Evolutionary conservation across 495 filamentous ascomycete species (phyloP).

Genomic region (Pseudomonodictys pantanalensis): DNA sequence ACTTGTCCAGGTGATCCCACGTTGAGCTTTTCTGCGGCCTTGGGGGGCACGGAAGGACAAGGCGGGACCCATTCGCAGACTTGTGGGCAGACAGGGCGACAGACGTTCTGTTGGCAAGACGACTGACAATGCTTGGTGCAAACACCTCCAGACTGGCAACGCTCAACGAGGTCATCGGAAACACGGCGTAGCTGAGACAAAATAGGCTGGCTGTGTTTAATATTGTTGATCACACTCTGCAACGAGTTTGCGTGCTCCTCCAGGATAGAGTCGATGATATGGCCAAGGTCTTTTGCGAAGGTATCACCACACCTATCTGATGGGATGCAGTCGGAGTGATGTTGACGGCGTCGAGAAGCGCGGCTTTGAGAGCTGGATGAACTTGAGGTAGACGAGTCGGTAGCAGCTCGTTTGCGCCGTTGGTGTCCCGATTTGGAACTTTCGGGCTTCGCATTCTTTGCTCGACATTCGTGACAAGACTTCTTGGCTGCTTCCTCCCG

Average conservation of each 20-base stretch:
- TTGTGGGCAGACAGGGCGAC: background rate
- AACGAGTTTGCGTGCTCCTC: constrained; percentile 32
- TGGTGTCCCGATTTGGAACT: background rate
- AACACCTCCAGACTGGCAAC: background rate
- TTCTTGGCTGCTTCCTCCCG: constrained; percentile 4
- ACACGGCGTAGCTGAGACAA: constrained; percentile 26
- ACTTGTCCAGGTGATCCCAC: constrained; percentile 22
- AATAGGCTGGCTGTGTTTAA: constrained; percentile 16
- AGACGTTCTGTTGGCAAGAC: background rate
- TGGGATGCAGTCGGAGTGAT: constrained; percentile 19
- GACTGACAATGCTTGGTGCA: background rate
- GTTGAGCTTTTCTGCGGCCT: constrained; percentile 28
- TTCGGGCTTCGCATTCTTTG: background rate
- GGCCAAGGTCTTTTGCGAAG: constrained; percentile 29
- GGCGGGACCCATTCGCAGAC: constrained; percentile 1
- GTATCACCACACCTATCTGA: constrained; percentile 24
- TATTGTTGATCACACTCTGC: constrained; percentile 33
- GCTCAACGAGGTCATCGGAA: constrained; percentile 27
- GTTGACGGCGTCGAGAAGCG: constrained; percentile 1
- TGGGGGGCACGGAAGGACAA: constrained; percentile 19
- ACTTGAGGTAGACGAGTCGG: constrained; percentile 14
- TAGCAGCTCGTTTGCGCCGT: background rate
- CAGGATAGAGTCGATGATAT: constrained; percentile 33
- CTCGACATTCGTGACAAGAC: constrained; percentile 12
- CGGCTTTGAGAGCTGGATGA: background rate